Evolutionary conservation across 1,284 basidiomycete genomes (phyloP), one percentile per base, ranked within the genome.

Genomic region (Takashimella koratensis): DNA sequence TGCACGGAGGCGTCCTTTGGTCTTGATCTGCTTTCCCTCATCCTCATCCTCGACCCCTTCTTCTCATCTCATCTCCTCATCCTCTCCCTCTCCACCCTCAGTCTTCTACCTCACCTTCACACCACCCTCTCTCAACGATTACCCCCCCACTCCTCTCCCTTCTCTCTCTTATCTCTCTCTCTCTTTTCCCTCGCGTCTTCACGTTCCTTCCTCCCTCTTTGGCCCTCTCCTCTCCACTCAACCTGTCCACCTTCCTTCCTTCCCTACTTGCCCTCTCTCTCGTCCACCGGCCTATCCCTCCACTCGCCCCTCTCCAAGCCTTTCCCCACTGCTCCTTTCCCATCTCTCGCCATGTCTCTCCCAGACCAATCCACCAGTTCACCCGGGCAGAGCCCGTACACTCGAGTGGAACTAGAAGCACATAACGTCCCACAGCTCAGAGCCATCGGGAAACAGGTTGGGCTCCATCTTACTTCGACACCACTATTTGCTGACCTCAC

Each of bases 371-470:
- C n/a, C 26, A 20, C 3, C 45, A 27, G 25, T 19, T 16, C 4
- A 3, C 45, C 10, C 45, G 2, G 47, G 19, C 40, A 3, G 40
- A 19, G 13, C 10, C n/a, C 10, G n/a, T n/a, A n/a, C n/a, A n/a
- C n/a, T n/a, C n/a, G n/a, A n/a, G 26, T 27, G 2, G 20, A 21
- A 20, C 48, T 44, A 46, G n/a, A 47, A 30, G 13, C 57, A 62
- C 46, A 68, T n/a, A n/a, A 67, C n/a, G 58, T 70, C 8, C 30
- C 56, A 1, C 54, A 70, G 40, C 66, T 70, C 22, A 68, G 60
- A 46, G 56, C 53, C 1, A 51, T 40, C 42, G 67, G 66, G 51
- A 67, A 66, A 47, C 47, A 65, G 56, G 70, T 66, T 22, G 45
- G 60, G 41, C 19, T 8, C 30, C 30, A 43, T 43, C n/a, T n/a